Evolutionary conservation across 805 yeast species (phyloP), one percentile per base, ranked within the genome.

Genomic region (Nakazawaea peltata): DNA sequence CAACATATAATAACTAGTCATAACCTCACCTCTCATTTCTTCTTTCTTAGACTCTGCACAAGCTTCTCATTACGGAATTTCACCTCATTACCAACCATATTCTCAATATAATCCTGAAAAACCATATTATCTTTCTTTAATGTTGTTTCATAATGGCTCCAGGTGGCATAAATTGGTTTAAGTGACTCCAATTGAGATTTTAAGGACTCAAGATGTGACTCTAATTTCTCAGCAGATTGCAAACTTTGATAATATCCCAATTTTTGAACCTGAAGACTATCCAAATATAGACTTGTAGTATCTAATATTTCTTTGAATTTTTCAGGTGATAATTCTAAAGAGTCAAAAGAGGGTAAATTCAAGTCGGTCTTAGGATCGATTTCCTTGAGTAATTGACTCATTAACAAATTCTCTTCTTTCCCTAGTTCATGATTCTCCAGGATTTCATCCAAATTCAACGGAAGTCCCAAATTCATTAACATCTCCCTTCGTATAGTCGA

Each of bases 21-120:
- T n/a, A n/a, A n/a, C n/a, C n/a, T n/a, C n/a, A n/a, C n/a, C n/a
- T n/a, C n/a, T n/a, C n/a, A n/a, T n/a, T n/a, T n/a, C n/a, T n/a
- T n/a, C n/a, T n/a, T n/a, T n/a, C n/a, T n/a, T n/a, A n/a, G n/a
- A n/a, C n/a, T n/a, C n/a, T n/a, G n/a, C n/a, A n/a, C n/a, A n/a
- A n/a, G n/a, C n/a, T n/a, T n/a, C n/a, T n/a, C n/a, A 26, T 90
- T 65, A 46, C 82, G 71, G 33, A 81, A 47, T 47, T 84, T 74
- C 54, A 92, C 96, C 5, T 95, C 82, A 52, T 88, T 87, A 6
- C 95, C 97, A 12, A 88, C 83, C 46, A 88, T 61, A 47, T 85
- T 87, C 50, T 86, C 95, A 28, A 92, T 87, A 45, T 92, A 94
- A 2, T 80, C 69, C 46, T 90, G 95, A 51, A 80, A 87, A 12